A percentile compares a stretch with the other conserved stretches of the same genome.
phyloP scores from a whole-genome alignment of 2,329 filamentous ascomycete species.

The Cryphonectria parasitica region DNA sequence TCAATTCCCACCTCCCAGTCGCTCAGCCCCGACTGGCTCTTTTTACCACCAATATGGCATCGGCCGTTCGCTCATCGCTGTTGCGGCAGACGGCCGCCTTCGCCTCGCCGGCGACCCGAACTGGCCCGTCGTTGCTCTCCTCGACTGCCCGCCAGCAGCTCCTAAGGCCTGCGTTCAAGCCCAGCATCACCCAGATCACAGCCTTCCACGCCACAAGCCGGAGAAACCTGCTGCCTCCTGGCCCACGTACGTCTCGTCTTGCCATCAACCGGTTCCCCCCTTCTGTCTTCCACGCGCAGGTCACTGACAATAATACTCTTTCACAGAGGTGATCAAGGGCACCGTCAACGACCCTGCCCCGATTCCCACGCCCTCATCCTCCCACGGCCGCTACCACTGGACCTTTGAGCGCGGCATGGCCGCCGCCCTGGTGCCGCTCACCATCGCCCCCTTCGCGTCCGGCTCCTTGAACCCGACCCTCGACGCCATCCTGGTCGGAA shows the following conservation, averaged over 20 bases:
- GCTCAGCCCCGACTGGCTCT: conserved; percentile 32
- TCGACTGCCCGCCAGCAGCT: conserved; percentile 30
- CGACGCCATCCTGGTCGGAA: conserved; percentile 82
- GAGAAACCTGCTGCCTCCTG: conserved; percentile 77
- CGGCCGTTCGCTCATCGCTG: conserved; percentile 58
- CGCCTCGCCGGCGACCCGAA: conserved; percentile 39
- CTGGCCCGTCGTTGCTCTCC: conserved; percentile 29
- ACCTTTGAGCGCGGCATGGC: conserved; percentile 88
- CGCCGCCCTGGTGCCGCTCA: conserved; percentile 81
- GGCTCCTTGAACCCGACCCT: conserved; percentile 87
- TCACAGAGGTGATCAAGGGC: conserved; percentile 66
- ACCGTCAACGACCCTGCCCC: conserved; percentile 85
- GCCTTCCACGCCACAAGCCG: conserved; percentile 85
- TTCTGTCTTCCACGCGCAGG: background rate
- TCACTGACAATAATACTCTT: conserved; percentile 49
- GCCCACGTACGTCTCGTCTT: conserved; percentile 70
- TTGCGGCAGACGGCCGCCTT: conserved; percentile 55
- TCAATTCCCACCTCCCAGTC: background rate
- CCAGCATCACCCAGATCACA: conserved; percentile 58
- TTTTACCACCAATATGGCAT: conserved; percentile 52
- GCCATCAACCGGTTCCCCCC: conserved; percentile 2
- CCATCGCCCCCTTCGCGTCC: conserved; percentile 87
- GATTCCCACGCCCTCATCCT: conserved; percentile 71
- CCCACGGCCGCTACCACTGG: conserved; percentile 98
- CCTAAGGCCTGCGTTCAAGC: conserved; percentile 37